These are phyloP conservation scores for Xanthoconium purpureum DNA, from an alignment of 768 basidiomycete genomes.

Conservation along the genomic window DNA sequence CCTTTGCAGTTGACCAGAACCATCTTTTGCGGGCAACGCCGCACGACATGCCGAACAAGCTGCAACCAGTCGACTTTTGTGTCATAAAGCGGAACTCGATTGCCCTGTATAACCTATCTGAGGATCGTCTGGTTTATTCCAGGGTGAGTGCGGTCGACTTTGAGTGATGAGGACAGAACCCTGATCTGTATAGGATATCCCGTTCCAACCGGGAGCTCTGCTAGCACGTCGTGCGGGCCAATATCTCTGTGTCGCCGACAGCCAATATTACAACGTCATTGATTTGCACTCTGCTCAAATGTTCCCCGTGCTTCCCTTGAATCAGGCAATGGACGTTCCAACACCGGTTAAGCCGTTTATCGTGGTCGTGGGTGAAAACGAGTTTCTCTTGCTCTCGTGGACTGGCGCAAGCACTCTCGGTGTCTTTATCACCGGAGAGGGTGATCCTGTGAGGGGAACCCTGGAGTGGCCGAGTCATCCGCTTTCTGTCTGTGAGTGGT, in stretches of 20 bases:
- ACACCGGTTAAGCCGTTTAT: constrained; percentile 63
- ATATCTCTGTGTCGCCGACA: constrained; percentile 72
- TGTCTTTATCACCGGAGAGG: constrained; percentile 78
- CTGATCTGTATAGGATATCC: constrained; percentile 56
- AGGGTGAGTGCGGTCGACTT: constrained; percentile 42
- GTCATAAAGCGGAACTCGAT: constrained; percentile 68
- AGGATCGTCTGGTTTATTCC: constrained; percentile 59
- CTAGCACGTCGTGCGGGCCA: constrained; percentile 61
- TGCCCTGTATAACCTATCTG: constrained; percentile 56
- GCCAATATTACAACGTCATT: constrained; percentile 70
- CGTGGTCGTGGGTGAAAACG: constrained; percentile 67
- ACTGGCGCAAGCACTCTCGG: constrained; percentile 80
- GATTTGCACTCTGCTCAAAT: constrained; percentile 71
- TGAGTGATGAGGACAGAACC: background rate
- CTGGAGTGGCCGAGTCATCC: constrained; percentile 84
- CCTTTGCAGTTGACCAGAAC: constrained; percentile 80
- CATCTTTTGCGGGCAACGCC: constrained; percentile 55
- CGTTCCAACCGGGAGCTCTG: constrained; percentile 54
- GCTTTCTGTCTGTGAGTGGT: constrained; percentile 62
- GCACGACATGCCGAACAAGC: constrained; percentile 36
- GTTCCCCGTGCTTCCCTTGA: constrained; percentile 73
- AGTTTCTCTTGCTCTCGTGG: constrained; percentile 86
- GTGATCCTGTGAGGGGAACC: constrained; percentile 88
- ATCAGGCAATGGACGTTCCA: constrained; percentile 53
- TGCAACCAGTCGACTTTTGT: constrained; percentile 65